phyloP scores from a whole-genome alignment of 495 filamentous ascomycete genomes.

The Filosporella fistucella region DNA sequence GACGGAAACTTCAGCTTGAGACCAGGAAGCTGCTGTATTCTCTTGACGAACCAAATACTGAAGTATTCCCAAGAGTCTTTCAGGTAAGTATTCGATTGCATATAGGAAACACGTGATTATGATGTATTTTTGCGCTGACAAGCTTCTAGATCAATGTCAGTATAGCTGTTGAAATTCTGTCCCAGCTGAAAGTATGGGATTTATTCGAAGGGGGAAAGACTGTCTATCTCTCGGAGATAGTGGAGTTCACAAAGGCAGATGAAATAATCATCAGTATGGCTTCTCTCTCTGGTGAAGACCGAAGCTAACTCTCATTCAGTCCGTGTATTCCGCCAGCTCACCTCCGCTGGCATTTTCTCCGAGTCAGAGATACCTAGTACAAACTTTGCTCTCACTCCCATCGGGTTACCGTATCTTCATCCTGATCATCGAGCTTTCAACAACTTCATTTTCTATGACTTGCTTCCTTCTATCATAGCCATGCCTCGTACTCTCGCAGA shows the following conservation, averaged over 20 bases:
- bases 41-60: conserved; percentile 2
- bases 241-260: neutral
- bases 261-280: conserved; percentile 1
- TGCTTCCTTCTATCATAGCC: neutral
- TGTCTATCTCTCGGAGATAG: neutral
- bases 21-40: neutral
- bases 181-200: neutral
- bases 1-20: neutral
- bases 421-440: neutral
- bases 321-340: neutral
- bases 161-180: neutral
- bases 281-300: neutral
- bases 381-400: neutral
- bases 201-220: neutral
- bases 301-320: neutral
- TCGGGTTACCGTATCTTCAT: neutral
- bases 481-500: neutral
- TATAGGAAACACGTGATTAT: no score
- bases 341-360: neutral
- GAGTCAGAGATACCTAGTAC: neutral
- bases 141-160: neutral
- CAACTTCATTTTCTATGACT: neutral
- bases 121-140: neutral
- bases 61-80: neutral
- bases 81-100: neutral